These are phyloP conservation scores for Candida glucosophila DNA, from an alignment of 1,139 yeast genomes.

Conservation along the genomic window DNA sequence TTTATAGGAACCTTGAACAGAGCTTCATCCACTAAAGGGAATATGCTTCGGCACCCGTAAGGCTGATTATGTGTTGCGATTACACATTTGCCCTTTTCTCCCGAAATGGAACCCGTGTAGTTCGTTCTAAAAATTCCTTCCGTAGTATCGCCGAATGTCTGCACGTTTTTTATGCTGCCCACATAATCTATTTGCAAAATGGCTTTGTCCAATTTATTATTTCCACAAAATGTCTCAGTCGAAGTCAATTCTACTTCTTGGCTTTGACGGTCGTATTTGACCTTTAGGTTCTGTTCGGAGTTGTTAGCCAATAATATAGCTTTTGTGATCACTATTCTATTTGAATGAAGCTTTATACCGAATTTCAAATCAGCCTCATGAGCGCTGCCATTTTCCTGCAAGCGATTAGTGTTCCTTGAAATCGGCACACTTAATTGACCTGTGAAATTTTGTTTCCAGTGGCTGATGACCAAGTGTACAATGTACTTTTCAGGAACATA, in stretches of 20 bases:
- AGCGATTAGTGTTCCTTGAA: conserved; percentile 14
- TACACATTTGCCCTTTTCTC: conserved; percentile 38
- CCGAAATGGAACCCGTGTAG: conserved; percentile 41
- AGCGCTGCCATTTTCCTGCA: conserved; percentile 2
- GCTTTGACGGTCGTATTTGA: conserved; percentile 27
- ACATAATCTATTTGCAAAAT: conserved; percentile 21
- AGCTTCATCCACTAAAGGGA: conserved; percentile 62
- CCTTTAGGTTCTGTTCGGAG: conserved; percentile 14
- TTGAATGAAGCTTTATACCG: conserved; percentile 18
- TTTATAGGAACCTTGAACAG: conserved; percentile 43
- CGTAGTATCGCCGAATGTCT: conserved; percentile 49
- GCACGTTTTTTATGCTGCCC: conserved; percentile 49
- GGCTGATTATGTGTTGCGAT: conserved; percentile 71
- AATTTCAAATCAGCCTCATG: conserved; percentile 17
- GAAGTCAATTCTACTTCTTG: conserved; percentile 27
- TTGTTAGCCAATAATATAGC: conserved; percentile 11
- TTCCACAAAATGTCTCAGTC: too few relatives aligned
- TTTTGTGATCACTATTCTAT: conserved; percentile 18
- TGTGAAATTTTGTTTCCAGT: conserved; percentile 46
- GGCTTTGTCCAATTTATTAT: conserved; percentile 1
- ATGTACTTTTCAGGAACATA: conserved; percentile 37
- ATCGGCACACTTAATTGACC: conserved; percentile 37
- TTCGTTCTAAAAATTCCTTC: conserved; percentile 64
- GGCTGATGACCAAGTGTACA: conserved; percentile 34
- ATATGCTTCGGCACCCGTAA: conserved; percentile 47